Evolutionary conservation across 176 grass and related monocot species (phyloP), one percentile per base, ranked within the genome.

Genomic region (Guadua angustifolia): DNA sequence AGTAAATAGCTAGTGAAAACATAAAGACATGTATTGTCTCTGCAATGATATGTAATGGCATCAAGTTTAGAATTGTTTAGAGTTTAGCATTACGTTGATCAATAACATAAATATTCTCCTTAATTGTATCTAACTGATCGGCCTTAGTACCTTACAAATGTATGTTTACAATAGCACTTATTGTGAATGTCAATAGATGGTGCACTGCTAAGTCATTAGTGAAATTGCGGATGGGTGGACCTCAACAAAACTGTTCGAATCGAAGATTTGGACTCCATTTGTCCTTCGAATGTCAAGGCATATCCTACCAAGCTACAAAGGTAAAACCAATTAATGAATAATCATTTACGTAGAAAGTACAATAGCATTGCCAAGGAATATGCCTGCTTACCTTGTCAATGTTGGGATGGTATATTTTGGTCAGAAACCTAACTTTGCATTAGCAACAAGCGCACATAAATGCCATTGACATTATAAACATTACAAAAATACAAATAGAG

Each of bases 351-450:
- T 68, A n/a, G 40, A 53, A 62, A 51, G 25, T 14, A 89, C 25
- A 73, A 7, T 78, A 15, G 32, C 8, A 82, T 8, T 66, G 13
- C 7, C 17, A 67, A 59, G 50, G 38, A 80, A 82, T 60, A 68
- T 64, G 62, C 53, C 29, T 77, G 58, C 77, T 55, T 76, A 92
- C 95, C 95, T 98, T 98, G 89, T 98, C 95, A 88, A 98, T 98
- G 78, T 98, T 98, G 26, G 95, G 95, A 83, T 98, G 93, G 53
- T 98, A 98, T 83, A 98, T 98, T 87, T 98, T 98, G 46, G 95
- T 98, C 25, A 98, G 89, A 85, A 98, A 98, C 33, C 95, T 94
- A 66, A 98, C 95, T 93, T 93, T 98, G 89, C 83, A 88, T 71
- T 29, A 79, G 71, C 71, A 82, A 82, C 6, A 70, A 55, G 44